Percentiles rank a stretch among this genome's conserved stretches.
These are phyloP conservation scores for Hura crepitans DNA, from an alignment of 441 rosid genomes.

Conservation along the genomic window DNA sequence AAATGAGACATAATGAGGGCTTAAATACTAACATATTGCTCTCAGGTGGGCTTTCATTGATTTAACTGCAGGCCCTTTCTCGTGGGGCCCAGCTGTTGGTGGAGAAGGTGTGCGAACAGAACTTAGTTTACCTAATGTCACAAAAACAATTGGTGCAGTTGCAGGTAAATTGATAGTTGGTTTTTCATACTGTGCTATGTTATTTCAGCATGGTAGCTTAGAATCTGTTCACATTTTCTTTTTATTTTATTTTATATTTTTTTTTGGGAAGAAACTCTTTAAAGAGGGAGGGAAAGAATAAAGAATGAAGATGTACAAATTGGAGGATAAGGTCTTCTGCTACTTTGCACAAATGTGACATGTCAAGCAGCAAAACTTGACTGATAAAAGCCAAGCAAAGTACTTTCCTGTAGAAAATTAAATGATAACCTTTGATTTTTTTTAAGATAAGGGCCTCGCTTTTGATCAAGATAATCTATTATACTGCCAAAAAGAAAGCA, in stretches of 20 bases:
- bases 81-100: conserved; percentile 99
- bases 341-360: background rate
- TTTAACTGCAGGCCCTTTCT: conserved; percentile 90
- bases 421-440: background rate
- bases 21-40: conserved; percentile 19
- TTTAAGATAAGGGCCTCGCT: background rate
- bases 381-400: background rate
- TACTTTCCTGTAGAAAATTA: background rate
- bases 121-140: conserved; percentile 86
- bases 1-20: background rate
- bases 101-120: conserved; percentile 99
- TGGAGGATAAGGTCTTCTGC: background rate
- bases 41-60: conserved; percentile 96
- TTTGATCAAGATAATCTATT: background rate
- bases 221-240: background rate
- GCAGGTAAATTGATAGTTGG: conserved; percentile 50
- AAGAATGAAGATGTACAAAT: background rate
- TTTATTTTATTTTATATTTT: background rate
- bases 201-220: conserved; percentile 2
- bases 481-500: background rate
- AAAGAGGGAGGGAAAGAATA: background rate
- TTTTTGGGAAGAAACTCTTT: background rate
- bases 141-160: conserved; percentile 93
- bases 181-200: background rate
- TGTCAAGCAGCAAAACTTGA: background rate